Evolutionary conservation across 2,329 filamentous ascomycete species (phyloP).

Genomic region (Ceratocystis ficicola): DNA sequence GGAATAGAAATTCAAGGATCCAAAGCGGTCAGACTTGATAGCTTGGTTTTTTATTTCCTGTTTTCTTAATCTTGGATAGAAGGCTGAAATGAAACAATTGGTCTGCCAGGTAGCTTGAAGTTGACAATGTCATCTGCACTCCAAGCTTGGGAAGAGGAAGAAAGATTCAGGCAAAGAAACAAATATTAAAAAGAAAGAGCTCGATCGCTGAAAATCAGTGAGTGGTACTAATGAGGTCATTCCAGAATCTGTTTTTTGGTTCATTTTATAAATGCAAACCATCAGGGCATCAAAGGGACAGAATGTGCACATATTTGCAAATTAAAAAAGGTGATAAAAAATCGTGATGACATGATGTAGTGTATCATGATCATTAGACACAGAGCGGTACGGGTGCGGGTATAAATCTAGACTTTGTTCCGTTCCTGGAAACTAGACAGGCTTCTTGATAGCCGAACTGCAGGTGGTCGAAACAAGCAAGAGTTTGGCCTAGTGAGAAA

Average conservation of each 20-base stretch:
- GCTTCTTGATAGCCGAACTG: conserved; percentile 1
- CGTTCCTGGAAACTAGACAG: background rate
- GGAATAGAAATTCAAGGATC: background rate
- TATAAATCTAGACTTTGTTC: background rate
- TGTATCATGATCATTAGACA: background rate
- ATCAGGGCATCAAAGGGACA: too few species aligned
- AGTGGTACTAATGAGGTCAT: too few species aligned
- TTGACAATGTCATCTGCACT: background rate
- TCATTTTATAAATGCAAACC: too few species aligned
- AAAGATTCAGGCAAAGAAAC: background rate
- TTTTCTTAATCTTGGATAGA: background rate
- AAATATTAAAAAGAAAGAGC: background rate
- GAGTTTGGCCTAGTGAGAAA: background rate
- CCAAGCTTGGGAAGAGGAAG: background rate
- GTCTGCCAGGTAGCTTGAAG: background rate
- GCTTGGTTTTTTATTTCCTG: background rate
- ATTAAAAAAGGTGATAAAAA: too few species aligned
- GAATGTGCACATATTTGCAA: too few species aligned
- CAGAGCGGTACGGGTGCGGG: background rate
- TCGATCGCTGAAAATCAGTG: background rate
- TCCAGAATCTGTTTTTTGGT: too few species aligned
- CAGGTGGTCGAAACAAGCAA: background rate
- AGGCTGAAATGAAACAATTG: background rate
- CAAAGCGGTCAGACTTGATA: background rate
- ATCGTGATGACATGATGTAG: too few species aligned